phyloP scores from a whole-genome alignment of 495 filamentous ascomycete species.

The Xylaria acuta region DNA sequence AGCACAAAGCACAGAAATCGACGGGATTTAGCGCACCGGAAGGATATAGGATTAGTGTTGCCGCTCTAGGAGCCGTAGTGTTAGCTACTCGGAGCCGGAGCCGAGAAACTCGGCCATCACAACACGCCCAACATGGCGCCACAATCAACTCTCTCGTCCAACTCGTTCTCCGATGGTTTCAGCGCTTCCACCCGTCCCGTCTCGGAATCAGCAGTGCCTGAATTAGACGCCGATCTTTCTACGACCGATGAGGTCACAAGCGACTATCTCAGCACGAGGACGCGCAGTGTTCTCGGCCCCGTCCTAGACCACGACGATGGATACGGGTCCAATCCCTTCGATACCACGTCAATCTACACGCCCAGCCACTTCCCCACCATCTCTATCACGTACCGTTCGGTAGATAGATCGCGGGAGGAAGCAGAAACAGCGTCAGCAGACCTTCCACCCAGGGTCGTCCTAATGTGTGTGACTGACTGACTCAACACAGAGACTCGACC shows the following conservation, averaged over 20 bases:
- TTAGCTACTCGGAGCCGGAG: neutral
- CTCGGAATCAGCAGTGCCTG: constrained; percentile 38
- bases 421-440: constrained; percentile 52
- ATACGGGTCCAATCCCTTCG: constrained; percentile 31
- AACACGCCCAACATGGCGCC: constrained; percentile 34
- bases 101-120: constrained; percentile 1
- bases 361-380: constrained; percentile 45
- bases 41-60: constrained; percentile 21
- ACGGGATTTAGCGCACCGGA: constrained; percentile 23
- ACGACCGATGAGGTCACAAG: constrained; percentile 42
- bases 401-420: constrained; percentile 40
- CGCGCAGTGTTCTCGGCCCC: constrained; percentile 32
- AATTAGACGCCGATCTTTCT: constrained; percentile 39
- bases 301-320: constrained; percentile 35
- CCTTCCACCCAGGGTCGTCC: neutral
- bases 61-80: constrained; percentile 11
- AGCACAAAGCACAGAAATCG: constrained; percentile 21
- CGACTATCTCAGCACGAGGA: constrained; percentile 39
- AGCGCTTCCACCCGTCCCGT: constrained; percentile 32
- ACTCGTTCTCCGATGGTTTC: constrained; percentile 33
- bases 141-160: constrained; percentile 34
- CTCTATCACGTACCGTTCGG: constrained; percentile 32
- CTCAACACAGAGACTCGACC: constrained; percentile 46
- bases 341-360: constrained; percentile 38
- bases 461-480: constrained; percentile 17